Evolutionary conservation across 306 rosid species (phyloP), one percentile per base, ranked within the genome.

Genomic region (Bauhinia variegata): DNA sequence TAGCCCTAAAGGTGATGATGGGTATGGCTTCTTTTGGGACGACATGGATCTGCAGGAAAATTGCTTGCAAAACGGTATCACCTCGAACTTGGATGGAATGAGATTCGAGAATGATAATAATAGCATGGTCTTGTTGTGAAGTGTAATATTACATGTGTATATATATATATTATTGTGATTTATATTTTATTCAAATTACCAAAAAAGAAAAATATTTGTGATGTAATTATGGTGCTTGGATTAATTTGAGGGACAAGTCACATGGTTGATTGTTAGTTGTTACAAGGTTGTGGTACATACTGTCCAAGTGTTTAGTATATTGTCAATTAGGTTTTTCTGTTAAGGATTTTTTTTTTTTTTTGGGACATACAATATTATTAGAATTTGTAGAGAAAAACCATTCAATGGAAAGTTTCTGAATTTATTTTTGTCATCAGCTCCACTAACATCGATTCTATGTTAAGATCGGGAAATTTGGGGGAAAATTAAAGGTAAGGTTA

Each of bases 11-110:
- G 80, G 78, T 51, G 84, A 85, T 10, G 87, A 68, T 17, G 96
- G 81, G 1, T 83, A 84, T 77, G 99, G 85, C 3, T 84, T 80
- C 70, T 8, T 90, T 48, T 95, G 99, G 99, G 89, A 86, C 61
- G 89, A 86, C 61, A 83, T 86, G 90, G 89, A 85, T 37, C 42
- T 88, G 30, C 89, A 86, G 57, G 89, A 87, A 34, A 73, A 65
- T 31, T 68, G 85, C 76, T 79, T 83, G 54, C 88, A 78, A 34
- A 75, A 83, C 37, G 83, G 73, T 6, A 88, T 82, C 8, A 48
- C 69, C 6, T 73, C 87, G 6, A 44, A 83, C 61, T 46, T 84
- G 78, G 95, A 85, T 5, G 89, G 83, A 31, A 82, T 90, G 75
- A 83, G 85, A 65, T 93, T 93, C 65, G 88, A 93, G 54, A 73